These are phyloP conservation scores for Panicum hallii DNA, from an alignment of 202 grass and related monocot genomes.

Conservation along the genomic window DNA sequence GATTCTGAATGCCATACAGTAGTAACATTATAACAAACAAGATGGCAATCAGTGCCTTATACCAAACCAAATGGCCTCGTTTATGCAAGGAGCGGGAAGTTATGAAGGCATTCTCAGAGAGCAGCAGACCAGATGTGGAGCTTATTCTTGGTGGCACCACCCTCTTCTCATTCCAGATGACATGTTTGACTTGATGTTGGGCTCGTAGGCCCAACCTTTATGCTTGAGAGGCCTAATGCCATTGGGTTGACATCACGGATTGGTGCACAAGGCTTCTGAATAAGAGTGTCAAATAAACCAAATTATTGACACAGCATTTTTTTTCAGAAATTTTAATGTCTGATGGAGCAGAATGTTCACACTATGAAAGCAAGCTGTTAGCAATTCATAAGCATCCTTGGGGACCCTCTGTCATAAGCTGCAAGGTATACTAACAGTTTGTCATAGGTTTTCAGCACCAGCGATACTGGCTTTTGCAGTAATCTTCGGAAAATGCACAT, in stretches of 20 bases:
- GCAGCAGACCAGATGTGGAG: constrained; percentile 68
- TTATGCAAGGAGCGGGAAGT: constrained; percentile 79
- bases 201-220: constrained; percentile 43
- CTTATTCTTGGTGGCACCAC: constrained; percentile 91
- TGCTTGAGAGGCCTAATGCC: not conserved
- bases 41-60: constrained; percentile 1
- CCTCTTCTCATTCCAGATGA: constrained; percentile 79
- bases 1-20: constrained; percentile 5
- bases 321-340: not conserved
- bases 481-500: not conserved
- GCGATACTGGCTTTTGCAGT: not conserved
- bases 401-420: not conserved
- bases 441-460: not conserved
- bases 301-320: not conserved
- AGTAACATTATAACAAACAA: not conserved
- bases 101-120: constrained; percentile 83
- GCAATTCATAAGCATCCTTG: not conserved
- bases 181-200: constrained; percentile 92
- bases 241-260: not conserved
- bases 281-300: not conserved
- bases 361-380: not conserved
- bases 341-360: not conserved
- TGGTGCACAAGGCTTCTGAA: not conserved
- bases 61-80: constrained; percentile 3
- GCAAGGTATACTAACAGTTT: not conserved